Conservation (phyloP, 495 filamentous ascomycete genomes). For the Venustampulla echinocandica region DNA sequence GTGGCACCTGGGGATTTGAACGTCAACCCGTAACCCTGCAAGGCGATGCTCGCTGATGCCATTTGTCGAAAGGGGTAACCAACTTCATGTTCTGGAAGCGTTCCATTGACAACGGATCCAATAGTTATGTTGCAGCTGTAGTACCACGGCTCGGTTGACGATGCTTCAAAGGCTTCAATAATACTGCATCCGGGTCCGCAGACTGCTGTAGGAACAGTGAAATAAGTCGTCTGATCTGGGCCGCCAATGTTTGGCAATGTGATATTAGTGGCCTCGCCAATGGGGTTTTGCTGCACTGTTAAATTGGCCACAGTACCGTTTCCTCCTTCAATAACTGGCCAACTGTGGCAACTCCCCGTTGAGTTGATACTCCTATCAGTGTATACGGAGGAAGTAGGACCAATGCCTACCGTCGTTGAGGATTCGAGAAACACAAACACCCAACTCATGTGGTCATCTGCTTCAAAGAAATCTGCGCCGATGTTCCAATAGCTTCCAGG, state of each 20-base stretch:
- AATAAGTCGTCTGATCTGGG: background rate
- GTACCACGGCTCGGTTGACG: constrained; percentile 13
- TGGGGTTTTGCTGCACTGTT: constrained; percentile 1
- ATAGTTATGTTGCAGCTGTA: constrained; percentile 18
- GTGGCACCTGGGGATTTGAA: background rate
- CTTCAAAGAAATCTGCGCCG: too few relatives aligned
- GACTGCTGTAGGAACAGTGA: background rate
- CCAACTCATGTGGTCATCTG: too few relatives aligned
- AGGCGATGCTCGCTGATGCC: background rate
- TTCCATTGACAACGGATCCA: background rate
- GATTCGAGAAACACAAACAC: constrained; percentile 6
- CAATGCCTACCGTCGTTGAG: background rate
- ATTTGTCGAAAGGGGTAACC: background rate
- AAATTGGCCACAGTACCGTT: constrained; percentile 2
- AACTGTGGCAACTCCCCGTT: background rate
- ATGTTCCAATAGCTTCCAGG: too few relatives aligned
- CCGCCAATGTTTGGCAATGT: background rate
- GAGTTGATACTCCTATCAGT: constrained; percentile 1
- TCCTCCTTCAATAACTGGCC: background rate
- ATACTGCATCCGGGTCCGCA: constrained; percentile 3
- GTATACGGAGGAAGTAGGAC: background rate
- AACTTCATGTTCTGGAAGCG: background rate
- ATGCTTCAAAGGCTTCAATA: constrained; percentile 6
- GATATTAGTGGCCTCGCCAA: background rate
- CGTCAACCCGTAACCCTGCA: constrained; percentile 1